Evolutionary conservation across 495 filamentous ascomycete species (phyloP), one percentile per base, ranked within the genome.

Genomic region (Penicillium pulvis): DNA sequence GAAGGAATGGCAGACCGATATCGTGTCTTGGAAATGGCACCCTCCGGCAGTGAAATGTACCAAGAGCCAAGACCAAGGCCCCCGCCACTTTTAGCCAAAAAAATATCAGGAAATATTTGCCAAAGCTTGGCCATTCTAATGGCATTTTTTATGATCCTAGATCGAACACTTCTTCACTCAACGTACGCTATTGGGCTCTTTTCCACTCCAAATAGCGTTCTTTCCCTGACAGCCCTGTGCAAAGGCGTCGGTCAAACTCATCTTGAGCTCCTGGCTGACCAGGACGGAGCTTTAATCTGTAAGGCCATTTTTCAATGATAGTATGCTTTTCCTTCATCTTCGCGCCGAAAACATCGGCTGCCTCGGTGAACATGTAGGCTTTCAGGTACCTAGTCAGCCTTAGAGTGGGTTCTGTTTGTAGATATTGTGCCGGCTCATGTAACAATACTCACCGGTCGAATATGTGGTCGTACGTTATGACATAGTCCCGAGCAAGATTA

Each of bases 151-250:
- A 23, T 23, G 20, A 23, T 23, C 20, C 2, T 23, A 23, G 2
- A 23, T 23, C 20, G 20, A 23, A 23, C 20, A 23, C 20, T 23
- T 23, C 20, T 23, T 23, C 20, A 23, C 20, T 23, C 20, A 23
- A 23, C 20, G 20, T 2, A 2, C 20, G 20, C 20, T 23, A 23
- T 1, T 23, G 31, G 5, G 36, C 19, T 51, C 3, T 62, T 58
- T 66, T 68, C 75, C 74, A 79, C 65, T 79, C 74, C 4, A 74
- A 63, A 55, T 72, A 77, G 2, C 71, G 63, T 54, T 78, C 70
- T 26, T 59, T 66, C 2, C 68, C 61, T 0, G 50, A 52, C 7
- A 59, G 14, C 49, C 43, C 7, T 47, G 36, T 0, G 58, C 43
- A 9, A 73, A 19, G 31, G 41, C 31, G 20, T 3, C 14, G 30